phyloP scores from a whole-genome alignment of 805 yeast species.

The Brettanomyces anomalus region DNA sequence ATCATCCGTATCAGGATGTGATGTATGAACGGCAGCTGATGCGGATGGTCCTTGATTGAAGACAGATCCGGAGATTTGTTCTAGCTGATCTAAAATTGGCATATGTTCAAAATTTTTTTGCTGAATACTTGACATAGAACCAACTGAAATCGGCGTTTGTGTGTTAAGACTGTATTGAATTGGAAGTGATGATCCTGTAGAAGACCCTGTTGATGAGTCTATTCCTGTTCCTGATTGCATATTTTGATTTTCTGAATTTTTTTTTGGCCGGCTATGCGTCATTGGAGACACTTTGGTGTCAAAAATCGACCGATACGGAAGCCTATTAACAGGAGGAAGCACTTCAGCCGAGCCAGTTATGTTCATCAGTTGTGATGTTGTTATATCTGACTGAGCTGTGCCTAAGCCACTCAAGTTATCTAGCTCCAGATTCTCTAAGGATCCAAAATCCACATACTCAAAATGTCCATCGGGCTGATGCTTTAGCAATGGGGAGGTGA shows the following conservation, averaged over 20 bases:
- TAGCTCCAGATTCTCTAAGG: conserved; percentile 16
- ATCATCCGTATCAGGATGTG: conserved; percentile 19
- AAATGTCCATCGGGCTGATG: conserved; percentile 23
- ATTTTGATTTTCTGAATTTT: too few relatives aligned
- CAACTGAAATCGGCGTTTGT: conserved; percentile 1
- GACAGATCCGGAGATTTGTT: background rate
- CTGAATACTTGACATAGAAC: background rate
- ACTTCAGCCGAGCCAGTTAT: background rate
- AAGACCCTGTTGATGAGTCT: conserved; percentile 3
- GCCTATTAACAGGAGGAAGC: background rate
- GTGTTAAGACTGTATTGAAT: background rate
- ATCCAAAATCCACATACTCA: conserved; percentile 25
- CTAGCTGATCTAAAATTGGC: background rate
- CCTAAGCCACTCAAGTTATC: background rate
- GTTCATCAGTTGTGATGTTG: too few relatives aligned
- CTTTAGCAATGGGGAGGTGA: conserved; percentile 65
- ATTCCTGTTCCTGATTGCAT: background rate
- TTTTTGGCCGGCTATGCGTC: background rate
- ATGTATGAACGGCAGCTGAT: too few relatives aligned
- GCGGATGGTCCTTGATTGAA: too few relatives aligned
- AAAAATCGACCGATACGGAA: background rate
- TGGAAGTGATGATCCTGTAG: conserved; percentile 1
- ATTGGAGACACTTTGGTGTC: background rate
- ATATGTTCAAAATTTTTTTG: background rate
- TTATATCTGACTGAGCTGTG: too few relatives aligned